Conservation (phyloP, 257 asterid genomes). For the Nicotiana benthamiana region DNA sequence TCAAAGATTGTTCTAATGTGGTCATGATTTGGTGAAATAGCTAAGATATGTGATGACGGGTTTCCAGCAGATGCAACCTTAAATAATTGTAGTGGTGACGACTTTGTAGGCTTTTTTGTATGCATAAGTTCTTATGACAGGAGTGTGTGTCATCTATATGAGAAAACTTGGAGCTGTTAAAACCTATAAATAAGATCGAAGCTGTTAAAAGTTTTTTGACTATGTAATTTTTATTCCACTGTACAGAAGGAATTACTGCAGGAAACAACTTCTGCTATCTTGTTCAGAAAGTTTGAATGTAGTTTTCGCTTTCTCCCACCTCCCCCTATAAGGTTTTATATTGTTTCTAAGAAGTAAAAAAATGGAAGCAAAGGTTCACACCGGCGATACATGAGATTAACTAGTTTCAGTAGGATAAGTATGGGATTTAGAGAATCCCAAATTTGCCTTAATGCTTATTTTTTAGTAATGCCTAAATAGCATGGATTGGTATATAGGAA, state of each 20-base stretch:
- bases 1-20: not conserved
- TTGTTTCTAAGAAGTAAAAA: too few species aligned
- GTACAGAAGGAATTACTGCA: not conserved
- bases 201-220: not conserved
- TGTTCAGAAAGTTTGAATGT: not conserved
- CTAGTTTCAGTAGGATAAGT: too few species aligned
- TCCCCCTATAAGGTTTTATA: too few species aligned
- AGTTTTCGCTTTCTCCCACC: too few species aligned
- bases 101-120: not conserved
- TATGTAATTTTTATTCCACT: not conserved
- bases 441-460: too few species aligned
- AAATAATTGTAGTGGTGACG: not conserved
- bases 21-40: not conserved
- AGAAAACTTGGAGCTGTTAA: not conserved
- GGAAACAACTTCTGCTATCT: not conserved
- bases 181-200: not conserved
- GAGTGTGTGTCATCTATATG: not conserved
- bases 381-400: too few species aligned
- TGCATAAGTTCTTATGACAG: not conserved
- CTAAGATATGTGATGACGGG: not conserved
- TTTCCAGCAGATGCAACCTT: not conserved
- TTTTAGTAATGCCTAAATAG: too few species aligned
- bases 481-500: not conserved
- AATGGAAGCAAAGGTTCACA: too few species aligned
- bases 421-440: too few species aligned